A percentile compares a stretch with the other conserved stretches of the same genome.
phyloP scores from a whole-genome alignment of 2,329 filamentous ascomycete genomes.

The Penicillium palitans region DNA sequence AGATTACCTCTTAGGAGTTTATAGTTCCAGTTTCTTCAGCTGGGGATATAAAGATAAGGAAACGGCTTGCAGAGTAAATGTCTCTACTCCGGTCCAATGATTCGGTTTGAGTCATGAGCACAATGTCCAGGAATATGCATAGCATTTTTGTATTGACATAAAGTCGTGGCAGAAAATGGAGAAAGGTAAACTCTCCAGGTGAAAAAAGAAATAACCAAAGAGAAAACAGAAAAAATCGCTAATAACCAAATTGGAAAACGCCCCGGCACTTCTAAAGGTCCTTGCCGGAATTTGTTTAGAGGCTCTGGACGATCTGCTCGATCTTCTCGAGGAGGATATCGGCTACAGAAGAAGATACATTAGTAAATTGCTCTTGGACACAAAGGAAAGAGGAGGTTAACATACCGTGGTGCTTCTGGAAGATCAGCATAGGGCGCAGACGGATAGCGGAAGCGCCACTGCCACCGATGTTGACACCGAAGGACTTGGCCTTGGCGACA shows the following conservation, averaged over 20 bases:
- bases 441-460: slow-evolving; percentile 73
- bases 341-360: slow-evolving; percentile 33
- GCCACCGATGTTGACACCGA: slow-evolving; percentile 86
- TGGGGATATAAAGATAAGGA: background rate
- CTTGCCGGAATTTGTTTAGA: slow-evolving; percentile 27
- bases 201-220: slow-evolving; percentile 3
- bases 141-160: slow-evolving; percentile 19
- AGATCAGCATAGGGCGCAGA: slow-evolving; percentile 85
- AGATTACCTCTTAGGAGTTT: slow-evolving; percentile 4
- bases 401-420: slow-evolving; percentile 62
- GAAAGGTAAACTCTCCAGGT: background rate
- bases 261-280: slow-evolving; percentile 9
- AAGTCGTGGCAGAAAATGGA: slow-evolving; percentile 15
- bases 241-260: slow-evolving; percentile 21
- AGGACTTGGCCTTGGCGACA: slow-evolving; percentile 70
- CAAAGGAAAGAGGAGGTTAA: slow-evolving; percentile 5
- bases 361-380: background rate
- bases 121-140: slow-evolving; percentile 22
- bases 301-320: slow-evolving; percentile 67
- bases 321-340: slow-evolving; percentile 77
- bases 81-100: background rate
- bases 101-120: slow-evolving; percentile 8
- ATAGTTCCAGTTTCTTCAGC: background rate
- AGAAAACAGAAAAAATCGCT: slow-evolving; percentile 19
- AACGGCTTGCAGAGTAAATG: background rate